phyloP scores from a whole-genome alignment of 1,284 basidiomycete species.

The Heterobasidion annosum region DNA sequence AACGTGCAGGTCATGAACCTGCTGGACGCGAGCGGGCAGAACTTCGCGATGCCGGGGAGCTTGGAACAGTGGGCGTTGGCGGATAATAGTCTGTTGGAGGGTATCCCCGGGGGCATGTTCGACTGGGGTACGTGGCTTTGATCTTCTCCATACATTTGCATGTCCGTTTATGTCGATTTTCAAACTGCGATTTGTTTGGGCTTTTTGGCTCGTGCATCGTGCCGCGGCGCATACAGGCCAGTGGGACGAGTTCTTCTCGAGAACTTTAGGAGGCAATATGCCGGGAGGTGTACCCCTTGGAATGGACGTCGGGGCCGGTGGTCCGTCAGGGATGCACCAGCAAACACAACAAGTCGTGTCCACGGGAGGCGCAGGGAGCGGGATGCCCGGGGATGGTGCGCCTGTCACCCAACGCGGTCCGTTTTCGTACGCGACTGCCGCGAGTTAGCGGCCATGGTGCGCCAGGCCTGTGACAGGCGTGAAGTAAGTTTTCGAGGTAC shows the following conservation, averaged over 20 bases:
- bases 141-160: constrained; percentile 3
- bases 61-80: constrained; percentile 56
- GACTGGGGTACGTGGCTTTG: constrained; percentile 63
- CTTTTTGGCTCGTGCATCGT: neutral
- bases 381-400: no score
- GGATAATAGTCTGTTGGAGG: constrained; percentile 71
- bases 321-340: neutral
- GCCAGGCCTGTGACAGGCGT: no score
- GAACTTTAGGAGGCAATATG: constrained; percentile 18
- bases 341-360: neutral
- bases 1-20: constrained; percentile 69
- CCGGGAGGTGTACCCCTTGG: neutral
- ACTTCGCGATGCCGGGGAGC: constrained; percentile 15
- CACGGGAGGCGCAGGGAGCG: no score
- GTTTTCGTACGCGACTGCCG: no score
- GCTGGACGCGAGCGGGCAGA: constrained; percentile 36
- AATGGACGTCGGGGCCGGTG: neutral
- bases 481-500: no score
- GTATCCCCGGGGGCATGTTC: constrained; percentile 79
- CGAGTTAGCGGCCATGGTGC: no score
- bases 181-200: neutral
- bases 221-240: constrained; percentile 37
- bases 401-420: no score
- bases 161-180: neutral
- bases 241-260: constrained; percentile 69